A percentile compares a stretch with the other conserved stretches of the same genome.
These are phyloP conservation scores for Knoxdaviesia proteae DNA, from an alignment of 2,329 filamentous ascomycete species.

Conservation along the genomic window DNA sequence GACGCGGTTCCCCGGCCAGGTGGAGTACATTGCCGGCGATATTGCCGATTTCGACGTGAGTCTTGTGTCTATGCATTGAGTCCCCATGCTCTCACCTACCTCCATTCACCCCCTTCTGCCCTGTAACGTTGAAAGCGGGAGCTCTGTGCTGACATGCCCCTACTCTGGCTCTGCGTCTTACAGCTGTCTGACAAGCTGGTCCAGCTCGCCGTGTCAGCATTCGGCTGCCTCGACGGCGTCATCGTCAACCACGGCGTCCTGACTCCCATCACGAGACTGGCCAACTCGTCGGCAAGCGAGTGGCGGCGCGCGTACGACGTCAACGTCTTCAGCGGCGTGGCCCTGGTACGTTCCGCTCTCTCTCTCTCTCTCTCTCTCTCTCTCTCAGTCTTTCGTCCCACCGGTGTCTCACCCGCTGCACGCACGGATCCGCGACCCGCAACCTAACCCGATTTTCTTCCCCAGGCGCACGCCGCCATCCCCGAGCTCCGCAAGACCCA, in stretches of 20 bases:
- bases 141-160: background rate
- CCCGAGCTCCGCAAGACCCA: slow-evolving; percentile 44
- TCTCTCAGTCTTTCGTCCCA: no score
- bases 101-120: background rate
- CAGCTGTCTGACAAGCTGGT: slow-evolving; percentile 31
- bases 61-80: background rate
- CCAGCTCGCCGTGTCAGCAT: slow-evolving; percentile 42
- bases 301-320: slow-evolving; percentile 63
- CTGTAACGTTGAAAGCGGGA: background rate
- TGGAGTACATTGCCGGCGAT: slow-evolving; percentile 35
- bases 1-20: slow-evolving; percentile 26
- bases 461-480: slow-evolving; percentile 48
- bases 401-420: background rate
- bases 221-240: slow-evolving; percentile 56
- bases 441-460: background rate
- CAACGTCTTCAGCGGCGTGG: slow-evolving; percentile 71
- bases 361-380: no score
- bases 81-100: no score
- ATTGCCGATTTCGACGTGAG: slow-evolving; percentile 29
- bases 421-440: slow-evolving; percentile 1
- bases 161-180: background rate
- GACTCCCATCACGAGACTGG: slow-evolving; percentile 52
- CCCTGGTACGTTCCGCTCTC: slow-evolving; percentile 35
- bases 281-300: slow-evolving; percentile 43
- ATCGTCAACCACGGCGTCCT: slow-evolving; percentile 78